Evolutionary conservation across 805 yeast genomes (phyloP).

Genomic region (Saccharomycopsis sp.): DNA sequence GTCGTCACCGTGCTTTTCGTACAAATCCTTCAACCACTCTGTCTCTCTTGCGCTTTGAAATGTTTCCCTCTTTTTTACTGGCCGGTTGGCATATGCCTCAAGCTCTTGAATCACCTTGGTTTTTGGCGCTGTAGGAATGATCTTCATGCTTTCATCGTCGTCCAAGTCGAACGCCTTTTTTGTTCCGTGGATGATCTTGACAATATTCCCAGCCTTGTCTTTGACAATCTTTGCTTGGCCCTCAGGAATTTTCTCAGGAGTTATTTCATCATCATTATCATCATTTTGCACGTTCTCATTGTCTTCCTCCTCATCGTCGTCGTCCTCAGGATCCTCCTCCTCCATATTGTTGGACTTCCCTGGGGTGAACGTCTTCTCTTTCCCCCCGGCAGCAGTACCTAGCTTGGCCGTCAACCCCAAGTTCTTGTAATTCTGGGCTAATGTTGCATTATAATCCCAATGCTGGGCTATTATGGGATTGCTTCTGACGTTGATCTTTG

Average conservation of each 20-base stretch:
- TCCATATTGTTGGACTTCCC: slow-evolving; percentile 23
- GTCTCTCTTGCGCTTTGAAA: slow-evolving; percentile 62
- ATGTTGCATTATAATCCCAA: slow-evolving; percentile 80
- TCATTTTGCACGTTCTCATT: slow-evolving; percentile 25
- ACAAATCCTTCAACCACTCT: slow-evolving; percentile 57
- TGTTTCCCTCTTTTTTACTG: slow-evolving; percentile 38
- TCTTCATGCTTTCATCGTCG: slow-evolving; percentile 27
- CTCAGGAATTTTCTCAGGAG: slow-evolving; percentile 51
- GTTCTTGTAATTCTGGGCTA: slow-evolving; percentile 77
- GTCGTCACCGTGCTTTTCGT: slow-evolving; percentile 79
- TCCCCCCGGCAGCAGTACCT: slow-evolving; percentile 70
- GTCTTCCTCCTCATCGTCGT: slow-evolving; percentile 20
- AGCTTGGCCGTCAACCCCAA: slow-evolving; percentile 68
- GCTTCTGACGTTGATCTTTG: slow-evolving; percentile 53
- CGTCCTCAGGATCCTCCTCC: slow-evolving; percentile 22
- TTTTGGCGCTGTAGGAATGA: slow-evolving; percentile 19
- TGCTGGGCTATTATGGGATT: slow-evolving; percentile 80
- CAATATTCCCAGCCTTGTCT: slow-evolving; percentile 59
- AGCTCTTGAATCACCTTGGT: slow-evolving; percentile 62
- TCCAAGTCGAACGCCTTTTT: slow-evolving; percentile 30
- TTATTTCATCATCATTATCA: slow-evolving; percentile 29
- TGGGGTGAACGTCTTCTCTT: slow-evolving; percentile 41
- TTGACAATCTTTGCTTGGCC: slow-evolving; percentile 74
- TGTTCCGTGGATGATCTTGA: slow-evolving; percentile 51
- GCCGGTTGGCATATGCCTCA: slow-evolving; percentile 47